phyloP scores from a whole-genome alignment of 805 yeast genomes.

The Crinitomyces ghanaensis region DNA sequence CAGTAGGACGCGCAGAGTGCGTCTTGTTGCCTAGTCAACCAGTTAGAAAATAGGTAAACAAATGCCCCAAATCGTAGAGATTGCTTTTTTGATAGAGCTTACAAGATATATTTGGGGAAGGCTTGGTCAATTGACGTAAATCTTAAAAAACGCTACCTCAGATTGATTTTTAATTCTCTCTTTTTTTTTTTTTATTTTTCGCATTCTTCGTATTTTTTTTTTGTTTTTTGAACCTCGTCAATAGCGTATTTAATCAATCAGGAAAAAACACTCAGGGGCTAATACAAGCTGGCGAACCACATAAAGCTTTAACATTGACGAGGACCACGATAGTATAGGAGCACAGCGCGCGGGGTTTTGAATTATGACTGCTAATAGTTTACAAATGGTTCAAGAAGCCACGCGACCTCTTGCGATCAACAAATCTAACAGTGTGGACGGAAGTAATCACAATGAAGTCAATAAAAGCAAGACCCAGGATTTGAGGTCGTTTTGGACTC shows the following conservation, averaged over 20 bases:
- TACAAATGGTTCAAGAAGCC: neutral
- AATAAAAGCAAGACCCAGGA: constrained; percentile 11
- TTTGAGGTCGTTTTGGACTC: constrained; percentile 17
- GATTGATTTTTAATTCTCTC: no score
- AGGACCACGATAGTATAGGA: no score
- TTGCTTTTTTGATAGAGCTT: no score
- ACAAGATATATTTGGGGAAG: no score
- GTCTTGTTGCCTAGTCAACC: no score
- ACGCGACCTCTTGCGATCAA: neutral
- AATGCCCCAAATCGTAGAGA: no score
- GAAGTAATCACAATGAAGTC: neutral
- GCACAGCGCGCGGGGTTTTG: no score
- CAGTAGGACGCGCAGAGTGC: no score
- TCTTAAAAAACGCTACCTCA: no score
- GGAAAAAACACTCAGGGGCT: neutral
- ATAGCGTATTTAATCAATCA: neutral
- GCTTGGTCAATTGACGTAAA: no score
- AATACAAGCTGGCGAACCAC: neutral
- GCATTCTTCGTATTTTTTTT: neutral
- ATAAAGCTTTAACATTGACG: no score
- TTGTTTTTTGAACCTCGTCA: neutral
- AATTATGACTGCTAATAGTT: neutral
- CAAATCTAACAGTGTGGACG: neutral
- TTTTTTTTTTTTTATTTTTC: neutral
- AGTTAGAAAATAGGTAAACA: no score